These are phyloP conservation scores for Microglena sp. DNA, from an alignment of 139 green algal species.

Conservation along the genomic window DNA sequence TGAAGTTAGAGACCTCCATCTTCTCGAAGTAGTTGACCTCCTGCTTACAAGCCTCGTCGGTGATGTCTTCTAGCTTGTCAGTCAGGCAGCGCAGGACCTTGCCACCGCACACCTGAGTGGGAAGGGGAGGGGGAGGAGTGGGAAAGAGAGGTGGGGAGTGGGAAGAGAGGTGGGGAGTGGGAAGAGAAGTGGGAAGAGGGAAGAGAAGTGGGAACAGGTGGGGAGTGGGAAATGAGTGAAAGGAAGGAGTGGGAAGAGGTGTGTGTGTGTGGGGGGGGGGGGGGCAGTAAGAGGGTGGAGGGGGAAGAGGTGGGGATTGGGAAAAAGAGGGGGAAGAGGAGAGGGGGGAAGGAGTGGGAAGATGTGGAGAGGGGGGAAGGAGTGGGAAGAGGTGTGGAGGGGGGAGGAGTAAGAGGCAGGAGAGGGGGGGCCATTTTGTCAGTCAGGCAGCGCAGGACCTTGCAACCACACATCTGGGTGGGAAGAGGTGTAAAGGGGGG, in stretches of 20 bases:
- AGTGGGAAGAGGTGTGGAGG: too few species aligned
- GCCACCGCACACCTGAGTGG: constrained; percentile 28
- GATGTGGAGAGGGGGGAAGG: too few species aligned
- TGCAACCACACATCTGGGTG: constrained; percentile 28
- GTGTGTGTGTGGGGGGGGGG: not conserved
- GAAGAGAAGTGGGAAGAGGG: too few species aligned
- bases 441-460: constrained; percentile 68
- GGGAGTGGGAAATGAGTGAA: not conserved
- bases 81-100: constrained; percentile 69
- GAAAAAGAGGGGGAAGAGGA: too few species aligned
- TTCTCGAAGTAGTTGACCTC: constrained; percentile 79
- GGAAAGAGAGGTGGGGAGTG: too few species aligned
- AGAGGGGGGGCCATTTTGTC: constrained; percentile 63
- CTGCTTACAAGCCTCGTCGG: constrained; percentile 54
- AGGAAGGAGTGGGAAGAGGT: not conserved
- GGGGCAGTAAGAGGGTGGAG: too few species aligned
- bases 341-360: too few species aligned
- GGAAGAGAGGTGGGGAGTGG: too few species aligned
- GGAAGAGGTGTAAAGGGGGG: too few species aligned
- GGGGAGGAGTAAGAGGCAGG: too few species aligned
- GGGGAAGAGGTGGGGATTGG: too few species aligned
- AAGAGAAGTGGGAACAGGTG: not conserved
- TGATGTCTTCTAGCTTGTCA: constrained; percentile 60
- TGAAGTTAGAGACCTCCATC: constrained; percentile 50
- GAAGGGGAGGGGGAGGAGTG: not conserved